Evolutionary conservation across 768 basidiomycete species (phyloP).

Genomic region (Gymnopilus dilepis): DNA sequence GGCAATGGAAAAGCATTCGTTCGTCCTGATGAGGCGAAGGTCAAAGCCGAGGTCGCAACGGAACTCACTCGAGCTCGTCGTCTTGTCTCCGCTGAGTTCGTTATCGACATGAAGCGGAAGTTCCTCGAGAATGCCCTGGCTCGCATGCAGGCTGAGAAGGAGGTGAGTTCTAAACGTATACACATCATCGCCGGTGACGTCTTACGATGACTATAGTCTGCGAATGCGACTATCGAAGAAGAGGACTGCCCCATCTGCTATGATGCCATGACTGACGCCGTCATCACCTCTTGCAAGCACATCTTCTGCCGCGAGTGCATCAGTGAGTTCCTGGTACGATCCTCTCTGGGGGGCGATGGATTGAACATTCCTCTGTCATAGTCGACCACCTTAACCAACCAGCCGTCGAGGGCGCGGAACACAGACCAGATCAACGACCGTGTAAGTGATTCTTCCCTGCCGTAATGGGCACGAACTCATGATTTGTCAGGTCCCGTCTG

Average conservation of each 20-base stretch:
- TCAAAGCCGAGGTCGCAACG: conserved; percentile 35
- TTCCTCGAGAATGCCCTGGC: conserved; percentile 46
- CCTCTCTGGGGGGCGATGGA: too few relatives aligned
- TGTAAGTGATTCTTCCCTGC: conserved; percentile 42
- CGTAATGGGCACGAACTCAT: neutral
- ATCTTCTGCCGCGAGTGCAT: conserved; percentile 69
- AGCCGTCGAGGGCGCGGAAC: conserved; percentile 35
- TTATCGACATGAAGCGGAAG: conserved; percentile 51
- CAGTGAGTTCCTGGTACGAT: conserved; percentile 37
- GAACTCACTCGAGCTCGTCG: conserved; percentile 53
- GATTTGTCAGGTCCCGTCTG: conserved; percentile 59
- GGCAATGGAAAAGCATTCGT: conserved; percentile 49
- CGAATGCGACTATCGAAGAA: conserved; percentile 50
- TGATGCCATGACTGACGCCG: conserved; percentile 56
- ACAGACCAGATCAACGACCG: conserved; percentile 49
- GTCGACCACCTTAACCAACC: conserved; percentile 46
- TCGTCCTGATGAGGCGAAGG: conserved; percentile 43
- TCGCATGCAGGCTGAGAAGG: conserved; percentile 58
- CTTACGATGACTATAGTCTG: conserved; percentile 39
- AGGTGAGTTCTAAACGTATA: conserved; percentile 34
- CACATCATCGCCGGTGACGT: neutral
- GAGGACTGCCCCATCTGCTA: conserved; percentile 75
- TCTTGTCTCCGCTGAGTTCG: conserved; percentile 53
- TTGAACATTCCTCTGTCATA: conserved; percentile 23
- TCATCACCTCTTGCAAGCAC: conserved; percentile 65